phyloP scores from a whole-genome alignment of 2,329 filamentous ascomycete genomes.

The Xylaria sp. region DNA sequence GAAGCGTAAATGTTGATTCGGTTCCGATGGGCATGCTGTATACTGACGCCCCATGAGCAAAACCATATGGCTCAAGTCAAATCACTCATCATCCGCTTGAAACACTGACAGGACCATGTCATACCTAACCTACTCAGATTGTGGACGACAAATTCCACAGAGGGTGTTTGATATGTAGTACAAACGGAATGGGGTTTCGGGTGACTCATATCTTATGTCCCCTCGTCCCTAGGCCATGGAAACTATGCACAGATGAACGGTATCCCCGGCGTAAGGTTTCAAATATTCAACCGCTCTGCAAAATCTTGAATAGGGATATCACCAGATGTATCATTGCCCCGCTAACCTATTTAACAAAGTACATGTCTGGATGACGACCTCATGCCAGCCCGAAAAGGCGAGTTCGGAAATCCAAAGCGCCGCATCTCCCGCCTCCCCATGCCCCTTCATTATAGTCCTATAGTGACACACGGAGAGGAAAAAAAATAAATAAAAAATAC shows the following conservation, averaged over 20 bases:
- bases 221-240: too few relatives aligned
- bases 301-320: conserved; percentile 2
- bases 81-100: neutral
- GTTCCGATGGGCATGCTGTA: neutral
- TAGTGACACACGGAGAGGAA: neutral
- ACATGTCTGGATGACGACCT: neutral
- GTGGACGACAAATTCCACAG: too few relatives aligned
- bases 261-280: too few relatives aligned
- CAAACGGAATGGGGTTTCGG: too few relatives aligned
- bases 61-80: neutral
- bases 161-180: too few relatives aligned
- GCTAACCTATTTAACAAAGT: conserved; percentile 8
- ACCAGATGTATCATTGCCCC: conserved; percentile 12
- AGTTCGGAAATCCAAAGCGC: conserved; percentile 13
- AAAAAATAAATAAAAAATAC: neutral
- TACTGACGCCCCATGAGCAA: too few relatives aligned
- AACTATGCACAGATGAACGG: too few relatives aligned
- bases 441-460: neutral
- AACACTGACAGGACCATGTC: neutral
- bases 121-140: too few relatives aligned
- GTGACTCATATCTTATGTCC: too few relatives aligned
- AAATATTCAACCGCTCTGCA: neutral
- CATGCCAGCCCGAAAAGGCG: neutral
- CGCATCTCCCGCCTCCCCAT: neutral
- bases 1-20: neutral